A percentile compares a stretch with the other conserved stretches of the same genome.
Evolutionary conservation across 495 filamentous ascomycete genomes (phyloP).

Genomic region (Tuber brumale): DNA sequence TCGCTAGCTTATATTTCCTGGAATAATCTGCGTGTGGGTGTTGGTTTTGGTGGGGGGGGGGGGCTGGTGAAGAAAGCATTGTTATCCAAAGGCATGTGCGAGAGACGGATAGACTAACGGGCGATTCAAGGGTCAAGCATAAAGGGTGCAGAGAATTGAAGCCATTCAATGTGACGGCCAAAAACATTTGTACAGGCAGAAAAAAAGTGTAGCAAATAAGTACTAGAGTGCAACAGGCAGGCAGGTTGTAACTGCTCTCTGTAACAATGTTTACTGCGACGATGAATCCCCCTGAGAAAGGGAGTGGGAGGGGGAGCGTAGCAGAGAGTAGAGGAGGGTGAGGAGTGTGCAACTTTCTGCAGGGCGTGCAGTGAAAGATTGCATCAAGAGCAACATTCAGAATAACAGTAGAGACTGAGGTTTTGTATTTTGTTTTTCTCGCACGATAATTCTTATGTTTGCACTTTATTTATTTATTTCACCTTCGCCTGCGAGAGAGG

Average conservation of each 20-base stretch:
- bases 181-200: not conserved
- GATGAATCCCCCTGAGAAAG: not conserved
- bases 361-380: slow-evolving; percentile 1
- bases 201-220: not conserved
- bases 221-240: not conserved
- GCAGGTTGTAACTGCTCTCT: not conserved
- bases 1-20: not conserved
- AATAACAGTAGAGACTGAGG: not conserved
- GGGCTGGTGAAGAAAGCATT: not conserved
- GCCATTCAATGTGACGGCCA: not conserved
- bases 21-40: not conserved
- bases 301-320: not conserved
- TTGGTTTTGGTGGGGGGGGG: not conserved
- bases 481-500: not conserved
- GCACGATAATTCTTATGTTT: not conserved
- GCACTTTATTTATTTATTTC: not conserved
- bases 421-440: slow-evolving; percentile 4
- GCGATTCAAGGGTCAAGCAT: not conserved
- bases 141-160: not conserved
- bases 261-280: not conserved
- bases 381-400: not conserved
- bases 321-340: not conserved
- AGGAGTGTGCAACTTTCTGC: slow-evolving; percentile 2
- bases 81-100: not conserved
- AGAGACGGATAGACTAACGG: not conserved